Percentiles rank a stretch among this genome's conserved stretches.
Evolutionary conservation across 352 stramenopile genomes (phyloP).

Genomic region (Globisporangium parvum): DNA sequence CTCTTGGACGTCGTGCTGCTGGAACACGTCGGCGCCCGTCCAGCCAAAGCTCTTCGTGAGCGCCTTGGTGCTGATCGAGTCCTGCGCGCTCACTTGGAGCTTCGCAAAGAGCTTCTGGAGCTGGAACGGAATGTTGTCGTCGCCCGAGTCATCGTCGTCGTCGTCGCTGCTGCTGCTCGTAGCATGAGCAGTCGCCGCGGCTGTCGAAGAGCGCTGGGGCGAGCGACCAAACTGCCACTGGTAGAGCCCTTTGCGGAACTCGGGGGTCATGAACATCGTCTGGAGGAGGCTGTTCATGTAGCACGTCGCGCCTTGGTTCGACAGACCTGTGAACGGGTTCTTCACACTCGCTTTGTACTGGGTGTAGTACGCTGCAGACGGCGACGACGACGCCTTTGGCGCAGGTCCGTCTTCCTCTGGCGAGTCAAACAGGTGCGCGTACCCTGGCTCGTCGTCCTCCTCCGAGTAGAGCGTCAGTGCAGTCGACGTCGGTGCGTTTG

Average conservation of each 20-base stretch:
- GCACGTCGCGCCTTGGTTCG: conserved; percentile 90
- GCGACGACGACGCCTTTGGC: conserved; percentile 11
- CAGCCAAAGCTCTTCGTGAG: conserved; percentile 91
- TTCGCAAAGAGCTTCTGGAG: conserved; percentile 91
- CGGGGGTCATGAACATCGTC: conserved; percentile 89
- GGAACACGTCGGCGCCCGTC: conserved; percentile 83
- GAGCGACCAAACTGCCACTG: conserved; percentile 33
- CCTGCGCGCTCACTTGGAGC: conserved; percentile 72
- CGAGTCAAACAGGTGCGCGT: conserved; percentile 58
- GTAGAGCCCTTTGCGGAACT: conserved; percentile 83
- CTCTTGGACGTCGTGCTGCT: conserved; percentile 91
- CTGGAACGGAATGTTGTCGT: conserved; percentile 84
- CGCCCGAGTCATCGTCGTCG: conserved; percentile 43
- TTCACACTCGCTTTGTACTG: conserved; percentile 1
- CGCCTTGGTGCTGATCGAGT: conserved; percentile 73
- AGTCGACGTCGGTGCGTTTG: conserved; percentile 25
- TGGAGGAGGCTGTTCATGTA: conserved; percentile 93
- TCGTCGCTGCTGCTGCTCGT: conserved; percentile 10
- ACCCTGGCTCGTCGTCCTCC: conserved; percentile 17
- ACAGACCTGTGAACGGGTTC: conserved; percentile 73
- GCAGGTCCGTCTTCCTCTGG: conserved; percentile 12
- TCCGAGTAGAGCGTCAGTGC: conserved; percentile 42
- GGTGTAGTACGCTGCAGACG: conserved; percentile 9
- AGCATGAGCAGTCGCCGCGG: conserved; percentile 21
- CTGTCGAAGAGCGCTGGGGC: conserved; percentile 4